Evolutionary conservation across 1,139 yeast genomes (phyloP).

Genomic region (Tardiomyces blankii): DNA sequence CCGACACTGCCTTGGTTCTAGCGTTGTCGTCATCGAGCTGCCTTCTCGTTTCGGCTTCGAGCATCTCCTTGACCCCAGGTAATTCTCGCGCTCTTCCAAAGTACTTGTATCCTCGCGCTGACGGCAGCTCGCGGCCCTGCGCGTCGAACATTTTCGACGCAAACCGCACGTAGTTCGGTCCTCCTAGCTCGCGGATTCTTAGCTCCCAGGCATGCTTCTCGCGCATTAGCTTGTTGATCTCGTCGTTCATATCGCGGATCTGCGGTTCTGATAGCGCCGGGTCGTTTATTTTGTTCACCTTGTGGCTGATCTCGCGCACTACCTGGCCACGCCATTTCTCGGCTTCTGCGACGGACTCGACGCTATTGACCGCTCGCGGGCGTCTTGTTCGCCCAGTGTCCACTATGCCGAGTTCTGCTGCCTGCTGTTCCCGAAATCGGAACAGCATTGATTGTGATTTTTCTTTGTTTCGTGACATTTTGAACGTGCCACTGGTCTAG

Average conservation of each 20-base stretch:
- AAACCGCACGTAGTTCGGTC: slow-evolving; percentile 43
- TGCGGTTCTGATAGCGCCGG: slow-evolving; percentile 45
- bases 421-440: slow-evolving; percentile 51
- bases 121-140: slow-evolving; percentile 21
- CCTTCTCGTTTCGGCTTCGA: slow-evolving; percentile 21
- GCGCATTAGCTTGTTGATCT: slow-evolving; percentile 52
- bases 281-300: slow-evolving; percentile 58
- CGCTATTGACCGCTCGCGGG: slow-evolving; percentile 50
- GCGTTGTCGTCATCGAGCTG: slow-evolving; percentile 13
- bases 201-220: slow-evolving; percentile 74
- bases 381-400: slow-evolving; percentile 37
- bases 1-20: slow-evolving; percentile 14
- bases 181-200: slow-evolving; percentile 58
- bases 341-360: slow-evolving; percentile 51
- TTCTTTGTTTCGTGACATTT: slow-evolving; percentile 67
- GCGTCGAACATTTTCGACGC: slow-evolving; percentile 13
- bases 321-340: slow-evolving; percentile 66
- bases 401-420: slow-evolving; percentile 47
- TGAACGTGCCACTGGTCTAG: no score
- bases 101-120: slow-evolving; percentile 50
- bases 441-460: slow-evolving; percentile 64
- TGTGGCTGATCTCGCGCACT: slow-evolving; percentile 50
- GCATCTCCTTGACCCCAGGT: slow-evolving; percentile 55
- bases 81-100: slow-evolving; percentile 79
- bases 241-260: slow-evolving; percentile 66